These are phyloP conservation scores for Centella asiatica DNA, from an alignment of 129 eudicot species.

Conservation along the genomic window DNA sequence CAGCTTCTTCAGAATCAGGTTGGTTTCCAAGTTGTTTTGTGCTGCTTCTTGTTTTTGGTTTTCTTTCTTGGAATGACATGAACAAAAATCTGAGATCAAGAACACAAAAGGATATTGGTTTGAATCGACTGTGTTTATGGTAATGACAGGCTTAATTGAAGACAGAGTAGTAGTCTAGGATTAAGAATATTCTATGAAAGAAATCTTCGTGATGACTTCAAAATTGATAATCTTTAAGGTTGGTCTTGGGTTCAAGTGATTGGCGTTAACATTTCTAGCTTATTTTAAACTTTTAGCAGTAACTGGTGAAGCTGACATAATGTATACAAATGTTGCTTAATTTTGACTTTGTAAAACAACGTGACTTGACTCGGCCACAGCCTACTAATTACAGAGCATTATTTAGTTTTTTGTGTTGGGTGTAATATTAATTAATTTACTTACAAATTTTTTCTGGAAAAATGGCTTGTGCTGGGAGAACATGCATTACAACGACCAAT, in stretches of 20 bases:
- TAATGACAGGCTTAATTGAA: not conserved
- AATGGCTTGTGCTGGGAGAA: not conserved
- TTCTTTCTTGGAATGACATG: constrained; percentile 8
- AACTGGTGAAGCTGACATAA: not conserved
- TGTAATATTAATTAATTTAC: too few relatives aligned
- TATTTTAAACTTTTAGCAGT: not conserved
- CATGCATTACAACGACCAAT: too few relatives aligned
- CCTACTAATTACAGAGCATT: too few relatives aligned
- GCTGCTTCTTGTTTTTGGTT: constrained; percentile 7
- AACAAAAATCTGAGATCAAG: not conserved
- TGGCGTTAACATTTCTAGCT: not conserved
- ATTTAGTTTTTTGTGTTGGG: too few relatives aligned
- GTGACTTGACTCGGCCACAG: constrained; percentile 8
- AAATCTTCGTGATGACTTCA: constrained; percentile 1
- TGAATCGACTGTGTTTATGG: constrained; percentile 1
- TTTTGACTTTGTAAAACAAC: not conserved
- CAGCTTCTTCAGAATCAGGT: not conserved
- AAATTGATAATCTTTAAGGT: constrained; percentile 3
- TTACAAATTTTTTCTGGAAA: too few relatives aligned
- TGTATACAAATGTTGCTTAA: not conserved
- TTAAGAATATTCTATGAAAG: not conserved
- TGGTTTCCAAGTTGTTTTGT: too few relatives aligned
- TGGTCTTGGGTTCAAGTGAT: not conserved
- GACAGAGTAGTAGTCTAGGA: not conserved
- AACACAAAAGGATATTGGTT: not conserved